Base-by-base conservation (phyloP, 2,329 filamentous ascomycete species). In the Paracoccidioides brasiliensis region DNA sequence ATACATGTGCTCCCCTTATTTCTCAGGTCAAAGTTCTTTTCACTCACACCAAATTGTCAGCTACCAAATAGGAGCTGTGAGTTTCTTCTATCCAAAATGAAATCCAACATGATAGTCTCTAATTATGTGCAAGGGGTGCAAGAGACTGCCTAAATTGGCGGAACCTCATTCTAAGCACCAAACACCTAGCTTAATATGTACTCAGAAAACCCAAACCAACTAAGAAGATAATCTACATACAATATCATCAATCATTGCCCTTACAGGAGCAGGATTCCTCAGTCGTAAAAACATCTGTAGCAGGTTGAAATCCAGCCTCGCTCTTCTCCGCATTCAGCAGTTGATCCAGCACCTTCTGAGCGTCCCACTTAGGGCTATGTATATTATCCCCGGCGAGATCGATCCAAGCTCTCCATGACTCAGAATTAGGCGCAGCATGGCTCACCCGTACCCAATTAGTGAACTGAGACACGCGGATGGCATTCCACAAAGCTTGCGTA, bases 401-500 rank as follows among this genome's bases (percentile, higher is more conserved):
- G 5, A 83, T 69, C 81, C 80, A 83, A 54, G 67, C 59, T 48
- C 72, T 70, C 80, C 80, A 83, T 56, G 76, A 70, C 0, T 68
- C 62, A 0, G 80, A 81, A 9, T 66, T 65, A 0, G 81, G 80
- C 0, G 79, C 77, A 0, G 78, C 76, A 10, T 77, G 74, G 51
- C 73, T 76, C 43, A 73, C 70, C 56, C 69, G 68, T 2, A 80
- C 76, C 81, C 81, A 84, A 3, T 74, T 74, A 0, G 71, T 77
- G 30, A 69, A 69, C 61, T 72, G 66, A 0, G 80, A 81, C 61
- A 79, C 77, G 10, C 76, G 72, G 49, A 83, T 80, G 1, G 78
- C 79, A 59, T 75, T 80, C 80, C 80, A 83, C 55, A 83, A 66
- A 1, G 78, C 80, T 14, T 77, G 67, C 0, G 80, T 83, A 61